Evolutionary conservation across 139 green algal species (phyloP), one percentile per base, ranked within the genome.

Genomic region (Tetraselmis striata): DNA sequence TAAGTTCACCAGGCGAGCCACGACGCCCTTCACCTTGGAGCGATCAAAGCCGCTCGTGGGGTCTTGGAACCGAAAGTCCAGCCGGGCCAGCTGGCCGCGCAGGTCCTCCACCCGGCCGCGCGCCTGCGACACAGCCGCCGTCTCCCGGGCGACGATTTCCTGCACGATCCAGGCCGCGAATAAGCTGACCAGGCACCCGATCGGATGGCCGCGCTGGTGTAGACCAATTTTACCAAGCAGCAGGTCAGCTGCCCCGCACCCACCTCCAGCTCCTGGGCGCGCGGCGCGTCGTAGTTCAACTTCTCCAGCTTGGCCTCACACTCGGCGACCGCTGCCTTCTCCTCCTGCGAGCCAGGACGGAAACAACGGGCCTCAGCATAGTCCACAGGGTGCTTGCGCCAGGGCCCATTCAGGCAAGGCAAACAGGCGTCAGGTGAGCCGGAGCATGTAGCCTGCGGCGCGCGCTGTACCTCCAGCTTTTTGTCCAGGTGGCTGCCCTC

Each of bases 1-100:
- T 30, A 98, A 90, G 0, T 77, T 82, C 27, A 98, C 90, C 30
- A 99, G 90, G 32, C 85, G 87, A 29, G 94, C 96, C 28, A 99
- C 89, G 84, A 96, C 83, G 32, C 95, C 95, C 86, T 95, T 96
- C 28, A 96, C 93, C 1, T 80, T 86, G 0, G 31, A 80, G 28
- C 84, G 84, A 81, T 95, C 90, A 86, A 96, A 95, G 75, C 83
- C 82, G 24, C 84, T 83, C 80, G 95, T 88, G 1, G 95, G 95
- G 85, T 97, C 93, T 5, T 76, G 83, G 85, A 92, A 98, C 28
- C 85, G 77, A 80, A 98, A 95, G 79, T 95, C 84, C 24, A 96
- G 80, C 67, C 82, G 32, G 27, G 29, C 80, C 23, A 80, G 75
- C 78, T 86, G 59, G 45, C 59, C 24, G 23, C 75, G 30, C 5